Base-by-base conservation (phyloP, 1,284 basidiomycete species). In the Anthracocystis panici-leucophaei region DNA sequence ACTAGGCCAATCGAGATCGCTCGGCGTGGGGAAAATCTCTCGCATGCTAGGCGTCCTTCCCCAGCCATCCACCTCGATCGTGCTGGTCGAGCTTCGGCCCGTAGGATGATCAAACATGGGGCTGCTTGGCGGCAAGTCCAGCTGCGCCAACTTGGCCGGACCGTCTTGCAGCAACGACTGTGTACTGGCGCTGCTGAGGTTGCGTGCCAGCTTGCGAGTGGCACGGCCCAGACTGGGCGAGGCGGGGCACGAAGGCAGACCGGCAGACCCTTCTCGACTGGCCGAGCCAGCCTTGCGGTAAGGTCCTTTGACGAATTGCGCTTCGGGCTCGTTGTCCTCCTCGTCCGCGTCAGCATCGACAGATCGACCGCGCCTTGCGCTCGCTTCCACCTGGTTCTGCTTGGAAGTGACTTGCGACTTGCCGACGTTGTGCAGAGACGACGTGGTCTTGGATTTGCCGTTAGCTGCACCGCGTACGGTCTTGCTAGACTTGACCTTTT, bases 21-120 rank as follows among this genome's bases (percentile, higher is more conserved):
- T 70, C 16, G 77, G 73, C 14, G 77, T 77, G 0, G 77, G 77
- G 48, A 79, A 79, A 23, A 79, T 65, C 46, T 77, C 77, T n/a
- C 66, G 48, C 73, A 79, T 77, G 33, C 65, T 73, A 5, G 72
- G 63, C 14, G 77, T 66, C 21, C 70, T 27, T 5, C 68, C 65
- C 77, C 77, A 79, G 9, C 68, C 76, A 59, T 78, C 77, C 23
- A 75, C 63, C 45, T 73, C 57, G 41, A 66, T 50, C 10, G 53
- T 58, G 18, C 58, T 50, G 3, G 54, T 46, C 27, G 60, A 59
- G 8, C 54, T 60, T 20, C 58, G 53, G n/a, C 57, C 54, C 0
- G 72, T 69, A 12, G 73, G 73, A 35, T 76, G 74, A 44, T 77
- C 69, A 38, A 77, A 73, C 8, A 55, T 41, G 2, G 69, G 74